These are phyloP conservation scores for Beauveria asiatica DNA, from an alignment of 2,329 filamentous ascomycete genomes.

Conservation along the genomic window DNA sequence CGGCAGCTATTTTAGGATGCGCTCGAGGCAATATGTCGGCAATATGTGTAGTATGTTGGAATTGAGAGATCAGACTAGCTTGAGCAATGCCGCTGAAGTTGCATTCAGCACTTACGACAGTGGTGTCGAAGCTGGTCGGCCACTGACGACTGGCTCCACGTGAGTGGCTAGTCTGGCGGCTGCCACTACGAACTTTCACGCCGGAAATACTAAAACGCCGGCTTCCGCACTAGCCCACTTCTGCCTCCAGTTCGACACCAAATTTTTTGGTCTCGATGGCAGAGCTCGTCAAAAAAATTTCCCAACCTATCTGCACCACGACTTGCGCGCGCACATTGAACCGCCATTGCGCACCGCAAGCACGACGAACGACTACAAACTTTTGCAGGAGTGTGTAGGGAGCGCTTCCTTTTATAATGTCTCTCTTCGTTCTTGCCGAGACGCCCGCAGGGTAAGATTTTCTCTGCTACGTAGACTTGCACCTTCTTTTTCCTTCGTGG, in stretches of 20 bases:
- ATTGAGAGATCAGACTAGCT: constrained; percentile 10
- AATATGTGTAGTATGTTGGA: neutral
- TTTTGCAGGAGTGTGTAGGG: constrained; percentile 24
- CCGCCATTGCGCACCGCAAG: constrained; percentile 29
- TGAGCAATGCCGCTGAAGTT: constrained; percentile 1
- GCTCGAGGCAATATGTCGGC: constrained; percentile 1
- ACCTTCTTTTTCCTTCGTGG: neutral
- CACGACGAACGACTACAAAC: constrained; percentile 25
- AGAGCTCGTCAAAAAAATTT: constrained; percentile 34
- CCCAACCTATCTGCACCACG: constrained; percentile 22
- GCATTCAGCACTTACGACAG: constrained; percentile 1
- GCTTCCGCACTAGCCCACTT: constrained; percentile 10
- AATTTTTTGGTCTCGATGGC: constrained; percentile 26
- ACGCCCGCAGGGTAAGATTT: constrained; percentile 68
- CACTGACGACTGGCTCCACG: constrained; percentile 7
- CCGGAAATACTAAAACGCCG: constrained; percentile 9
- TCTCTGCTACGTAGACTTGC: constrained; percentile 1
- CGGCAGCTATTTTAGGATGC: neutral
- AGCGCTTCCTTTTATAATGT: constrained; percentile 49
- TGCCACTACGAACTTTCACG: neutral
- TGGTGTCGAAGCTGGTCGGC: neutral
- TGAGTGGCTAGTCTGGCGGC: neutral
- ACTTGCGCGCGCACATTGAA: constrained; percentile 28
- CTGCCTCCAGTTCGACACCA: constrained; percentile 7
- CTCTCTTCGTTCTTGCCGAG: constrained; percentile 87